Evolutionary conservation across 2,329 filamentous ascomycete genomes (phyloP).

Genomic region (Sporothrix luriei): DNA sequence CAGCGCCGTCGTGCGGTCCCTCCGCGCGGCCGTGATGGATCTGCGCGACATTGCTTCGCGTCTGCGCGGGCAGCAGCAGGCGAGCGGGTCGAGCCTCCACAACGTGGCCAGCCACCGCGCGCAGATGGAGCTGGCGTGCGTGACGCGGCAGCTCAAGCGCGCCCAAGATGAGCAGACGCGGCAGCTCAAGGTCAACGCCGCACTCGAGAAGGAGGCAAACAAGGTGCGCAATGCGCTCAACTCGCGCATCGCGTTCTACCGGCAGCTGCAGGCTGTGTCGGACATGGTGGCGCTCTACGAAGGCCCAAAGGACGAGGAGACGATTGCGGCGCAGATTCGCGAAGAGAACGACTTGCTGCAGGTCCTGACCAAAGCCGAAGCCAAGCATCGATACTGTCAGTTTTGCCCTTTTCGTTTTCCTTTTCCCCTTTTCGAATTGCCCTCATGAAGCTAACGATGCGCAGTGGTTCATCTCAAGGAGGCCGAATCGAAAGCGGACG

Average conservation of each 20-base stretch:
- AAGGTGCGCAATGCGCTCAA: slow-evolving; percentile 81
- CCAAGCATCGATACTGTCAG: slow-evolving; percentile 74
- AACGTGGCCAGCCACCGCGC: slow-evolving; percentile 48
- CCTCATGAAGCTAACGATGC: neutral
- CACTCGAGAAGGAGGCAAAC: slow-evolving; percentile 71
- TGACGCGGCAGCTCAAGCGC: slow-evolving; percentile 63
- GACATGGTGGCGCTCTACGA: slow-evolving; percentile 80
- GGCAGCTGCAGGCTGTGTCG: slow-evolving; percentile 86
- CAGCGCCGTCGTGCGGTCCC: slow-evolving; percentile 57
- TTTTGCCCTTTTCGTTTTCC: slow-evolving; percentile 28
- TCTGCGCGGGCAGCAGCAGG: slow-evolving; percentile 50
- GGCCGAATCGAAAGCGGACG: slow-evolving; percentile 60
- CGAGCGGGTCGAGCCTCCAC: slow-evolving; percentile 40
- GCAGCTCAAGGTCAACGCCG: slow-evolving; percentile 53
- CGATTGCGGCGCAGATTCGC: slow-evolving; percentile 48
- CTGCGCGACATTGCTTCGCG: slow-evolving; percentile 63
- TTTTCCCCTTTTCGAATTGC: no score
- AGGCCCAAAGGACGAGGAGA: slow-evolving; percentile 58
- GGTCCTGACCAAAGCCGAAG: slow-evolving; percentile 64
- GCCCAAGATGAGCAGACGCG: slow-evolving; percentile 58
- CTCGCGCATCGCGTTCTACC: slow-evolving; percentile 82
- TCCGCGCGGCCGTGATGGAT: slow-evolving; percentile 70
- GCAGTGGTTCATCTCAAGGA: slow-evolving; percentile 58
- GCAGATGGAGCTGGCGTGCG: slow-evolving; percentile 64
- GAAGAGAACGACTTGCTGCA: slow-evolving; percentile 56